Conservation (phyloP, 768 basidiomycete species). For the Lanmaoa rubissima region DNA sequence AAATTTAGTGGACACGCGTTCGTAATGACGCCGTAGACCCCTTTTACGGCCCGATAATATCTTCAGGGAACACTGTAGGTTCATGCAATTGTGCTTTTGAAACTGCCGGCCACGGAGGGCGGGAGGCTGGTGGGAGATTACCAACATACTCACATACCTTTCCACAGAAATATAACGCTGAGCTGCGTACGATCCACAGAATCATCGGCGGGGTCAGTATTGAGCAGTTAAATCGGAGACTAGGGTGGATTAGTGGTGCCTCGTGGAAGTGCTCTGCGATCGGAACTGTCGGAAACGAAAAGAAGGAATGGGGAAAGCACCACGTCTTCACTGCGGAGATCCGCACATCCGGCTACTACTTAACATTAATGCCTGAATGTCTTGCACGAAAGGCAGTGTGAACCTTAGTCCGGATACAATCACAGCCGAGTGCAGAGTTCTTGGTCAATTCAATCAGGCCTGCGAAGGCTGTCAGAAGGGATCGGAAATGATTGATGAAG, state of each 20-base stretch:
- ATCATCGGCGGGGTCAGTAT: neutral
- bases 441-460: constrained; percentile 4
- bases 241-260: neutral
- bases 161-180: neutral
- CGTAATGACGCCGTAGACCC: neutral
- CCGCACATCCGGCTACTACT: constrained; percentile 3
- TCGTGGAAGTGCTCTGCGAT: constrained; percentile 8
- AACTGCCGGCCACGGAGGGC: neutral
- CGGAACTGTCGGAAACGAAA: constrained; percentile 8
- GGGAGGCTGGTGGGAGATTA: neutral
- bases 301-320: neutral
- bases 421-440: neutral
- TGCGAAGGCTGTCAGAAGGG: constrained; percentile 10
- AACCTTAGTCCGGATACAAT: neutral
- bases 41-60: neutral
- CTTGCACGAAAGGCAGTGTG: constrained; percentile 11
- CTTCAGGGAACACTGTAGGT: neutral
- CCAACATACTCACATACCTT: neutral
- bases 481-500: constrained; percentile 1
- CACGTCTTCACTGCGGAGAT: constrained; percentile 8
- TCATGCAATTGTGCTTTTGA: neutral
- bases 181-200: neutral
- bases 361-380: neutral
- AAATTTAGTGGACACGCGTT: neutral
- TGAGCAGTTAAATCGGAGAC: neutral